phyloP scores from a whole-genome alignment of 1,139 yeast genomes.

The Pichia inconspicua region DNA sequence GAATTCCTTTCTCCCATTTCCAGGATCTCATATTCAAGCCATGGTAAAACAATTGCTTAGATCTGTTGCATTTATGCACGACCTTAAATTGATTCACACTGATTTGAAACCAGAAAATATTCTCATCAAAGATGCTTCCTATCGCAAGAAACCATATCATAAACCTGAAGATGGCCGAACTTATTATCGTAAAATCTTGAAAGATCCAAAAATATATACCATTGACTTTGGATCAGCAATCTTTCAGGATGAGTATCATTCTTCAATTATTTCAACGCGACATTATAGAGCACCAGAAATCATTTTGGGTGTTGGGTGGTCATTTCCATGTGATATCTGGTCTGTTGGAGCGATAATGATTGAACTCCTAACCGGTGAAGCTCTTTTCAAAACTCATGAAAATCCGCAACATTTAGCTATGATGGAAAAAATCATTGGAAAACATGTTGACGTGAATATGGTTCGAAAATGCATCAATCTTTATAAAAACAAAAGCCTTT shows the following conservation, averaged over 20 bases:
- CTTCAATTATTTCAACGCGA: slow-evolving; percentile 84
- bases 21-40: slow-evolving; percentile 83
- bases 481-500: slow-evolving; percentile 15
- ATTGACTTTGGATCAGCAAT: slow-evolving; percentile 97
- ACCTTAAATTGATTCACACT: slow-evolving; percentile 83
- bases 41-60: slow-evolving; percentile 79
- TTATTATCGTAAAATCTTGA: slow-evolving; percentile 33
- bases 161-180: slow-evolving; percentile 8
- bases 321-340: slow-evolving; percentile 92
- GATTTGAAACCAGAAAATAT: slow-evolving; percentile 95
- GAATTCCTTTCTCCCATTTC: slow-evolving; percentile 65
- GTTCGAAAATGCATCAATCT: slow-evolving; percentile 26
- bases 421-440: slow-evolving; percentile 73
- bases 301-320: slow-evolving; percentile 88
- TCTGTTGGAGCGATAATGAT: slow-evolving; percentile 90
- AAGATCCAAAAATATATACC: slow-evolving; percentile 74
- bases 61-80: slow-evolving; percentile 85
- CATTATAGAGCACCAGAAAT: slow-evolving; percentile 98
- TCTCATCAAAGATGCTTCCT: slow-evolving; percentile 56
- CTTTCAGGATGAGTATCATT: slow-evolving; percentile 89
- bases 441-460: slow-evolving; percentile 26
- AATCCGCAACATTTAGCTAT: slow-evolving; percentile 89
- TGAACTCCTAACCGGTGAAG: slow-evolving; percentile 92
- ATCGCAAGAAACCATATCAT: slow-evolving; percentile 20
- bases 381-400: slow-evolving; percentile 90